Evolutionary conservation across 306 rosid genomes (phyloP), one percentile per base, ranked within the genome.

Genomic region (Cajanus cajan): DNA sequence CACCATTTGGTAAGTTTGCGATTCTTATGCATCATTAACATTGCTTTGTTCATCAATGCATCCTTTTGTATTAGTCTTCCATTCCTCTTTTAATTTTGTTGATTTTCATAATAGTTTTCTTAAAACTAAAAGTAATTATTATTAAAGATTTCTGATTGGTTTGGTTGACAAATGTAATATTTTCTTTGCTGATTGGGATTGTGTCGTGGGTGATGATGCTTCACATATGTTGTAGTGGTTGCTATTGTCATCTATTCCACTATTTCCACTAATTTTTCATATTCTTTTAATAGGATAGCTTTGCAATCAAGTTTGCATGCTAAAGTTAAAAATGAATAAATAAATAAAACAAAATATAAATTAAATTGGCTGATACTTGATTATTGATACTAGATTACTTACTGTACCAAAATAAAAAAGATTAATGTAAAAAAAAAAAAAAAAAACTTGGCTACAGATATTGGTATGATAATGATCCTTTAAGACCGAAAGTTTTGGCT

Each of bases 1-100:
- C 89, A 45, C 93, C 96, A 68, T 89, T 90, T 73, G 98, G 98
- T 86, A 78, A 63, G 82, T 66, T 41, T 74, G 0, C 21, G 18
- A 4, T 28, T 24, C 41, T 66, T 31, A 62, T 34, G 22, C 43
- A 14, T 2, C 19, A 62, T 55, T 25, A 58, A 25, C 9, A 58
- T 58, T 58, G 37, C 63, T 4, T 21, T 8, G 4, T 9, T 22
- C 10, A 50, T 16, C 57, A 50, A 6, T 50, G 57, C 24, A 7
- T 39, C 44, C 44, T 5, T 39, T 8, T 39, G 7, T 6, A 10
- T 7, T 22, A 13, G 7, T 55, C 63, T 9, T 54, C 7, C 34
- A 22, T 55, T 3, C 9, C 22, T 55, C 8, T 11, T 22, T 22
- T 22, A 55, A 55, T 55, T 55, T 55, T 0, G 11, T 28, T 28